Conservation (phyloP, 768 basidiomycete genomes). For the Pleurotus salmoneostramineus region DNA sequence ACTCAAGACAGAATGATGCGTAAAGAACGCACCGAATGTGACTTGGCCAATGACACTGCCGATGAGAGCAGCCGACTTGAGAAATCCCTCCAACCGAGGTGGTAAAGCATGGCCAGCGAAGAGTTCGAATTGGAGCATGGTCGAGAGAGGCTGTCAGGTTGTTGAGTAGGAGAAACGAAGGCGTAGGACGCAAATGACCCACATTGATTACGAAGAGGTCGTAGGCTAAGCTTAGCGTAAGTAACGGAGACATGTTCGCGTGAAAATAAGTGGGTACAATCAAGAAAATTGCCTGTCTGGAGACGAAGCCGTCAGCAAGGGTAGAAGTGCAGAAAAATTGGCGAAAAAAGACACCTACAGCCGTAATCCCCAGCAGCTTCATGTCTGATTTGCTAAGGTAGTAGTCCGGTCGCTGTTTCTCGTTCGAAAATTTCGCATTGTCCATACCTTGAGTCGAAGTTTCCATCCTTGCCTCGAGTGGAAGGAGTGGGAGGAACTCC, state of each 20-base stretch:
- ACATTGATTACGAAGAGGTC: conserved; percentile 59
- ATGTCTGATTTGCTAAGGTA: conserved; percentile 41
- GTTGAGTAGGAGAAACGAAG: background rate
- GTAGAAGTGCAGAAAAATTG: background rate
- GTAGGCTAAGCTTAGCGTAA: background rate
- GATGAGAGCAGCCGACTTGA: conserved; percentile 67
- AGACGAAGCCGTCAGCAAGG: background rate
- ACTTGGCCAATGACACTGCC: conserved; percentile 72
- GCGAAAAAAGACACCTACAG: conserved; percentile 30
- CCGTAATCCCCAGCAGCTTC: conserved; percentile 60
- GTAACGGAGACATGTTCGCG: background rate
- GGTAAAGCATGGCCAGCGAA: conserved; percentile 52
- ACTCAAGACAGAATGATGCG: background rate
- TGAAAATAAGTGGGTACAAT: conserved; percentile 37
- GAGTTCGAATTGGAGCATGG: conserved; percentile 63
- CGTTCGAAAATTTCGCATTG: background rate
- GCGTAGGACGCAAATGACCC: conserved; percentile 12
- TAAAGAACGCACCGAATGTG: conserved; percentile 40
- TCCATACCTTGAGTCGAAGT: background rate
- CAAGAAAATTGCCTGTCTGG: conserved; percentile 69
- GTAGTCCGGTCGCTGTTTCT: conserved; percentile 17
- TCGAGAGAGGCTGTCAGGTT: conserved; percentile 51
- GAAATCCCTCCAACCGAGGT: conserved; percentile 49
- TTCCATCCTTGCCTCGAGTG: background rate
- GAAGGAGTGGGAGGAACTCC: background rate